A percentile compares a stretch with the other conserved stretches of the same genome.
These are phyloP conservation scores for Prunus kanzakura DNA, from an alignment of 306 rosid species.

Conservation along the genomic window DNA sequence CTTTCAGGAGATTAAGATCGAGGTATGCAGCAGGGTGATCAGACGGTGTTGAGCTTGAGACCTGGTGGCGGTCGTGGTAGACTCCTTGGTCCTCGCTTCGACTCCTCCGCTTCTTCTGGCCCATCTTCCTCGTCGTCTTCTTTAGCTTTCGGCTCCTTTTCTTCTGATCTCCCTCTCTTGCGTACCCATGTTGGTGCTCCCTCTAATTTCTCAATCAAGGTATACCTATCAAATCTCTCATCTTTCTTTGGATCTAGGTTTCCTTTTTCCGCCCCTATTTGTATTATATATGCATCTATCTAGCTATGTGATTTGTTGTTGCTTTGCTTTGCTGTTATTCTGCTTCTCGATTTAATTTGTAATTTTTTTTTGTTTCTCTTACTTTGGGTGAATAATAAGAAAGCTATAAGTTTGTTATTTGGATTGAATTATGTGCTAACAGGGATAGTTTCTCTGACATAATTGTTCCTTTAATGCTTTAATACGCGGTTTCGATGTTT, in stretches of 20 bases:
- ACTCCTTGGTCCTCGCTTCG: slow-evolving; percentile 72
- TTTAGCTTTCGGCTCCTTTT: slow-evolving; percentile 58
- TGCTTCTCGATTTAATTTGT: background rate
- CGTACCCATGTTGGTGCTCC: slow-evolving; percentile 59
- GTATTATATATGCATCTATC: too few relatives aligned
- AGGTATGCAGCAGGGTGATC: slow-evolving; percentile 99
- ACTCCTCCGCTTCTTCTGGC: slow-evolving; percentile 57
- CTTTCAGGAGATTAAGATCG: slow-evolving; percentile 43
- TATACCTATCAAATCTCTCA: slow-evolving; percentile 18
- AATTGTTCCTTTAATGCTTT: background rate
- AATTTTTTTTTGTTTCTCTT: background rate
- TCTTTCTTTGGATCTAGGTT: slow-evolving; percentile 15
- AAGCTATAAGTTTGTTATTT: background rate
- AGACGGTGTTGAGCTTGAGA: slow-evolving; percentile 80
- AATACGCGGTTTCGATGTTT: background rate
- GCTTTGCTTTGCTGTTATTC: background rate
- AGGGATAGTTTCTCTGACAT: background rate
- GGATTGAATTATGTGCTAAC: background rate
- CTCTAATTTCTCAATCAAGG: slow-evolving; percentile 58
- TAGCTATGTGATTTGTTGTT: background rate
- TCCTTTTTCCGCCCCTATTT: background rate
- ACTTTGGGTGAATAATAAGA: background rate
- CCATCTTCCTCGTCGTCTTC: slow-evolving; percentile 46
- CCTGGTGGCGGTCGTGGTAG: slow-evolving; percentile 98
- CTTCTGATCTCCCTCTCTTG: slow-evolving; percentile 63